Conservation (phyloP, 495 filamentous ascomycete species). For the Evansstolkia leycettana region DNA sequence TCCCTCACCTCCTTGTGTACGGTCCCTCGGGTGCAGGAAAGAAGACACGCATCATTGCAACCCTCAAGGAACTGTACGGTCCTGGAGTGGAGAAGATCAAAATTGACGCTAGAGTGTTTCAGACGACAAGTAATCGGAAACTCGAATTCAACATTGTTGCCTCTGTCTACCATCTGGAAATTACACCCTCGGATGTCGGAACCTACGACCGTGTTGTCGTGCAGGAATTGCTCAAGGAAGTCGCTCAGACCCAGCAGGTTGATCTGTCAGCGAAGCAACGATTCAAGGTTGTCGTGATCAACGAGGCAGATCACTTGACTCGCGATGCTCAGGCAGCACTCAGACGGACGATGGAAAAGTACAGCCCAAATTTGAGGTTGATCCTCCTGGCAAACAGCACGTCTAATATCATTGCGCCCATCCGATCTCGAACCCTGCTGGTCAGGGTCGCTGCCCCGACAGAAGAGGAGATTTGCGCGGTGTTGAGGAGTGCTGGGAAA, state of each 20-base stretch:
- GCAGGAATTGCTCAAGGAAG: conserved; percentile 92
- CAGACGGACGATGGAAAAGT: conserved; percentile 97
- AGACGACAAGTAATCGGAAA: conserved; percentile 89
- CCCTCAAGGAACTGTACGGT: conserved; percentile 82
- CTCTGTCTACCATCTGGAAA: conserved; percentile 93
- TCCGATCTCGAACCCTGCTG: conserved; percentile 76
- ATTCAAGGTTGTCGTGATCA: conserved; percentile 98
- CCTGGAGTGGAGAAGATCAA: conserved; percentile 95
- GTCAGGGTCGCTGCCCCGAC: conserved; percentile 87
- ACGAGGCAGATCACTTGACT: conserved; percentile 93
- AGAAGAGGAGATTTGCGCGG: conserved; percentile 67
- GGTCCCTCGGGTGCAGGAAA: conserved; percentile 94
- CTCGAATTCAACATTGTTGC: conserved; percentile 97
- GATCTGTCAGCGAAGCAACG: conserved; percentile 76
- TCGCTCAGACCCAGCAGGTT: conserved; percentile 96
- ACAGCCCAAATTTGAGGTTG: conserved; percentile 82
- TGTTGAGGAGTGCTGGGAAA: conserved; percentile 60
- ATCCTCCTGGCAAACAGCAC: conserved; percentile 91
- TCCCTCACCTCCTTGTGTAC: conserved; percentile 93
- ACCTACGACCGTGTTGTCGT: conserved; percentile 91
- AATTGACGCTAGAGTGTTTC: conserved; percentile 90
- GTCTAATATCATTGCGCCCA: conserved; percentile 94
- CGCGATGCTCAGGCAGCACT: conserved; percentile 92
- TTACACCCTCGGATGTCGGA: conserved; percentile 95
- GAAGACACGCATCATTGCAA: conserved; percentile 92